A percentile compares a stretch with the other conserved stretches of the same genome.
Evolutionary conservation across 768 basidiomycete species (phyloP).

Genomic region (Lactarius tabidus): DNA sequence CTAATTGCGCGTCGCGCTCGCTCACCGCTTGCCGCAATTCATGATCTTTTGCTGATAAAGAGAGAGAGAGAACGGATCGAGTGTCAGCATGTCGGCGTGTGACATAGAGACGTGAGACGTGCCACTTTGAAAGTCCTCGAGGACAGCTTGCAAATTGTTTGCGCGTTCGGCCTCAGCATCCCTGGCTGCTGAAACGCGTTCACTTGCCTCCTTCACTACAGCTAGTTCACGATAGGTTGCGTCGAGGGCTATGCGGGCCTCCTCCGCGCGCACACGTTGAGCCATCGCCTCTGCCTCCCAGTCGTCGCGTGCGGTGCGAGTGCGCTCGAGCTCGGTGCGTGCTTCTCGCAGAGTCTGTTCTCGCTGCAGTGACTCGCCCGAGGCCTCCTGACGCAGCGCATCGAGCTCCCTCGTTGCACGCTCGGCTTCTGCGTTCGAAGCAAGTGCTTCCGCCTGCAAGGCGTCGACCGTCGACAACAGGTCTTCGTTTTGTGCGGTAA

Average conservation of each 20-base stretch:
- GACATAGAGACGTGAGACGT: conserved; percentile 27
- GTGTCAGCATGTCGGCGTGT: conserved; percentile 1
- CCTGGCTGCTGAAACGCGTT: conserved; percentile 52
- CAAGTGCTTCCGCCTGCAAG: conserved; percentile 73
- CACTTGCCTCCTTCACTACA: conserved; percentile 54
- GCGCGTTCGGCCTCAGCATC: conserved; percentile 70
- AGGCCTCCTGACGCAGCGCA: conserved; percentile 61
- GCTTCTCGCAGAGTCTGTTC: conserved; percentile 79
- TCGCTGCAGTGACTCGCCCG: conserved; percentile 64
- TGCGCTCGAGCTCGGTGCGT: conserved; percentile 82
- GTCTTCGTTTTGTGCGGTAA: conserved; percentile 76
- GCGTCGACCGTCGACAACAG: conserved; percentile 67
- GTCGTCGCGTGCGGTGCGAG: conserved; percentile 76
- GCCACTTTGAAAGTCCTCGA: conserved; percentile 96
- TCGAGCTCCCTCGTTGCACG: conserved; percentile 68
- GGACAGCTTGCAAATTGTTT: conserved; percentile 82
- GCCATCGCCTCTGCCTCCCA: conserved; percentile 57
- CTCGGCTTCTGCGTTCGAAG: conserved; percentile 72
- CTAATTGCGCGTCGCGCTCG: conserved; percentile 74
- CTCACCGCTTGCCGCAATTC: conserved; percentile 83
- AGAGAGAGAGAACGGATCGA: conserved; percentile 16
- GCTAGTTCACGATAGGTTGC: conserved; percentile 61
- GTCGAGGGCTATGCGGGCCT: conserved; percentile 55
- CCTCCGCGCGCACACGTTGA: conserved; percentile 72
- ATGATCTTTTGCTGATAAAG: conserved; percentile 71